A percentile compares a stretch with the other conserved stretches of the same genome.
Evolutionary conservation across 495 filamentous ascomycete genomes (phyloP).

Genomic region (Xylaria telfairii): DNA sequence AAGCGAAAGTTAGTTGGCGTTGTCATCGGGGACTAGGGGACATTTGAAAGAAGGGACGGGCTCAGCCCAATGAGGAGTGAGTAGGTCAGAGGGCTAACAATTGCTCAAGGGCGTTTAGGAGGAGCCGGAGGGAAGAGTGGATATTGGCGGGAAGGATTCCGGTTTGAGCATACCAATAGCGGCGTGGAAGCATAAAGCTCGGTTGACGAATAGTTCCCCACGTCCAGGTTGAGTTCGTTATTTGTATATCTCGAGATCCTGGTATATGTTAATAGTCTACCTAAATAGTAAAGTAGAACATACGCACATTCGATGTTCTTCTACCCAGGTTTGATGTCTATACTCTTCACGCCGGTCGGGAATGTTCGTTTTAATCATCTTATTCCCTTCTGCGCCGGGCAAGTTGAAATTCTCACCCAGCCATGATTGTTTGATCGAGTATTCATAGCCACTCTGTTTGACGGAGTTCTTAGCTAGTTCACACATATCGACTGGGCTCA

Average conservation of each 20-base stretch:
- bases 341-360: constrained; percentile 91
- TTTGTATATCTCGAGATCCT: constrained; percentile 59
- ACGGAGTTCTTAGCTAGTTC: constrained; percentile 97
- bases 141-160: background rate
- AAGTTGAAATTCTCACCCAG: constrained; percentile 75
- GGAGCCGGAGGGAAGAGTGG: background rate
- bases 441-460: constrained; percentile 91
- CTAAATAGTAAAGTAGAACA: background rate
- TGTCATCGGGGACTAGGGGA: background rate
- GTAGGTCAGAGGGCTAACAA: background rate
- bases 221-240: constrained; percentile 26
- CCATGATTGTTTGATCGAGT: constrained; percentile 87
- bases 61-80: background rate
- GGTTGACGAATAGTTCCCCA: constrained; percentile 29
- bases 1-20: constrained; percentile 28
- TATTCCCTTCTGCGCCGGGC: constrained; percentile 81
- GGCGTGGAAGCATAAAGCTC: constrained; percentile 7
- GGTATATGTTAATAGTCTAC: constrained; percentile 20
- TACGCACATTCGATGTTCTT: constrained; percentile 82
- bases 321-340: constrained; percentile 78
- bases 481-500: constrained; percentile 98
- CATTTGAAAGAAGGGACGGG: background rate
- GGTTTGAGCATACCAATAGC: constrained; percentile 5
- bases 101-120: background rate
- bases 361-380: constrained; percentile 93